Evolutionary conservation across 768 basidiomycete genomes (phyloP), one percentile per base, ranked within the genome.

Genomic region (Tylopilus intermedius): DNA sequence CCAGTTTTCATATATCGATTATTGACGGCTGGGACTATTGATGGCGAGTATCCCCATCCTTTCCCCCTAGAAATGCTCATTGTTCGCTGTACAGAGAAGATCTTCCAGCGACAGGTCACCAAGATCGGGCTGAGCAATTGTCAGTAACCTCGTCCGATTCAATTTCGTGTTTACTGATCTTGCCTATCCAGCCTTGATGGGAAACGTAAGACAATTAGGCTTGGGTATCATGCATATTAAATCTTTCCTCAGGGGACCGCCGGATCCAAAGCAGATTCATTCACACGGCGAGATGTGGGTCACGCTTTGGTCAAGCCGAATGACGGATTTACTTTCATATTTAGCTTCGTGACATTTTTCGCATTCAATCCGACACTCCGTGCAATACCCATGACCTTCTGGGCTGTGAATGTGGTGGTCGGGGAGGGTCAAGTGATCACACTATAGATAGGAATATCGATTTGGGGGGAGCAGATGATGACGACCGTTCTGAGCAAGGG

Each of bases 301-400:
- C 9, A 30, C 8, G 10, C 30, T 52, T 29, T 30, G 8, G 15
- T 15, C 22, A 29, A 30, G 54, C 38, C 51, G 27, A 49, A 54
- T 24, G 8, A 24, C 15, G 11, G 38, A 48, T 29, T 46, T 54
- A 50, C 54, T 47, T 13, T 14, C 10, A 41, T 37, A 14, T 45
- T 21, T 64, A 98, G 89, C 80, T 98, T 40, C 85, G 86, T 35
- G 92, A 94, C 67, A 90, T 98, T 58, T 98, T 97, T 71, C 85
- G 83, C n/a, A 76, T 96, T 41, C 83, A 94, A 69, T 73, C 77
- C 0, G 74, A 83, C 50, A 94, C 92, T 0, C 71, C 76, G 8
- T 94, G 91, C 72, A 88, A 94, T 55, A 98, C 94, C 2, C 95
- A 98, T 61, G 95, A 97, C 58, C 77, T 97, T 15, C 75, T 97